Evolutionary conservation across 371 early-diverging fungal species (phyloP), one percentile per base, ranked within the genome.

Genomic region (Conidiobolus coronatus): DNA sequence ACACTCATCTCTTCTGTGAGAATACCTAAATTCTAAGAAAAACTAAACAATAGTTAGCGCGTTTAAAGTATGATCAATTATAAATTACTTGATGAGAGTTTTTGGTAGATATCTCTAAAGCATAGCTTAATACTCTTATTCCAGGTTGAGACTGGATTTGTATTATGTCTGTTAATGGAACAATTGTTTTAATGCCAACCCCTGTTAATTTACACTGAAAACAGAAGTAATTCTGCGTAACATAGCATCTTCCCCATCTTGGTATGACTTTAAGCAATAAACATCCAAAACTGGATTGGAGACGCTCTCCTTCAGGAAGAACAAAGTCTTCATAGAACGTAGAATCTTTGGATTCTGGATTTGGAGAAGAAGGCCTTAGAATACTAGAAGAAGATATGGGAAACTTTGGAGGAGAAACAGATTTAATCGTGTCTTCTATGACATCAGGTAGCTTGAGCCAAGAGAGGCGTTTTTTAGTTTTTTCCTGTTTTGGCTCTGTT

Each of bases 11-110:
- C 56, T 20, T 20, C 48, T 41, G 24, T 67, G 61, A 7, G 55
- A 44, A 1, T 66, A 54, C 14, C 59, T 56, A 37, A 70, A 71
- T 39, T 71, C 72, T 36, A 71, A 63, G 33, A 61, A 59, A 20
- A 63, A 53, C 40, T 68, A 67, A n/a, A 29, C 9, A 29, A 29
- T 5, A 29, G 29, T n/a, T n/a, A n/a, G n/a, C n/a, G n/a, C n/a
- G n/a, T n/a, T n/a, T n/a, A n/a, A n/a, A n/a, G n/a, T n/a, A n/a
- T n/a, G n/a, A n/a, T n/a, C n/a, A n/a, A n/a, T n/a, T n/a, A n/a
- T n/a, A 29, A 5, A 29, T 29, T 29, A 29, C 29, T 29, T 29
- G 29, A 29, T 59, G 52, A 34, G 62, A 55, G 21, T 54, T 57
- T 42, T 53, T 58, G 17, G 65, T 66, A 20, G 53, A 41, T 17